Evolutionary conservation across 176 grass and related monocot genomes (phyloP), one percentile per base, ranked within the genome.

Genomic region (Eleusine indica): DNA sequence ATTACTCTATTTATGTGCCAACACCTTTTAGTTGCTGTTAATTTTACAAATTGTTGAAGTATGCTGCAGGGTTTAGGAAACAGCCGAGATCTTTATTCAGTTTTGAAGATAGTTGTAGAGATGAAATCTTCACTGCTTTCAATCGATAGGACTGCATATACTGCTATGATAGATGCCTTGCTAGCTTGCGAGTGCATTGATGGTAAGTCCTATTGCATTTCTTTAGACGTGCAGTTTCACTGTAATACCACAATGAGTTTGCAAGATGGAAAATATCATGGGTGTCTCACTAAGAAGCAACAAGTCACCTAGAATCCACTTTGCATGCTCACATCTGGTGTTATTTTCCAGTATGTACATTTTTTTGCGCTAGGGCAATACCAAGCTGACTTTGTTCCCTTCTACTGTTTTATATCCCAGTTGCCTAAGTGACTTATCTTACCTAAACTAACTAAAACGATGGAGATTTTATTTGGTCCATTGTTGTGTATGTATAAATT

Each of bases 141-240:
- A 62, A 90, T 98, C 18, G 91, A 98, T 89, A 93, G 95, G 86
- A 93, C 80, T 74, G 95, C 89, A 41, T 98, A 95, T 82, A 91
- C 95, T 78, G 86, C 95, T 79, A 98, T 91, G 87, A 52, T 91
- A 72, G 91, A 98, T 92, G 88, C 92, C 72, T 85, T 97, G 74
- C 82, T 97, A 74, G 85, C 86, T 83, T 97, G 89, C 57, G 88
- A 86, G 35, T 92, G 70, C 80, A 92, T 91, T 79, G 86, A 93
- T 35, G 88, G 92, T 98, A 87, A 82, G 65, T 32, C 72, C 21
- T 71, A 41, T 73, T 67, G 2, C 19, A 54, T 63, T 56, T 63
- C 13, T 86, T 79, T 71, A 66, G 37, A 77, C 72, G 44, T 44
- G 37, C 19, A 82, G 37, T 85, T 77, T 85, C 53, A n/a, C 79